Conservation (phyloP, 495 filamentous ascomycete genomes). For the Penicillium mononematosum region DNA sequence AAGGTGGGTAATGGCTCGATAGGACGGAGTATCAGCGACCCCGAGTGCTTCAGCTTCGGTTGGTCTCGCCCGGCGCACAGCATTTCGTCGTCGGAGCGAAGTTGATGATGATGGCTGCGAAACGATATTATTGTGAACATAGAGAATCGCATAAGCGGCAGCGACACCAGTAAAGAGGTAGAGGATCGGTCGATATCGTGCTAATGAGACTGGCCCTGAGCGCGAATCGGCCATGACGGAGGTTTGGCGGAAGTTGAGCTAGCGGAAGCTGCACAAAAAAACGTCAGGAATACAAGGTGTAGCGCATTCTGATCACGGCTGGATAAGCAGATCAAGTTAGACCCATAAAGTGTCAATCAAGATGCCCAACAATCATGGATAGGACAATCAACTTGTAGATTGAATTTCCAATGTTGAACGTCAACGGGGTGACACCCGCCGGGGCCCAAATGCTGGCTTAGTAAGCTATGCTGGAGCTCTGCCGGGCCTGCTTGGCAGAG, state of each 20-base stretch:
- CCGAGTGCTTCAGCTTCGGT: conserved; percentile 27
- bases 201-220: conserved; percentile 37
- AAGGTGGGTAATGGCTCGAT: conserved; percentile 44
- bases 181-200: conserved; percentile 50
- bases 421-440: neutral
- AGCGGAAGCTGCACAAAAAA: conserved; percentile 19
- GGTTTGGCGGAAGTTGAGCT: conserved; percentile 25
- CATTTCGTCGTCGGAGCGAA: conserved; percentile 48
- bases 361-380: neutral
- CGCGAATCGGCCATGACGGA: conserved; percentile 39
- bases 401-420: conserved; percentile 1
- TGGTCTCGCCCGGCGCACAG: conserved; percentile 43
- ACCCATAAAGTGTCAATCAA: neutral
- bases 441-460: neutral
- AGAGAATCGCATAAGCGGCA: conserved; percentile 49
- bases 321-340: neutral
- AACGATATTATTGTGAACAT: conserved; percentile 42
- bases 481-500: too few relatives aligned
- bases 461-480: conserved; percentile 1
- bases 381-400: neutral
- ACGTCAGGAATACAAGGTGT: conserved; percentile 18
- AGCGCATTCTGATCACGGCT: conserved; percentile 11
- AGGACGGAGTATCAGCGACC: conserved; percentile 36
- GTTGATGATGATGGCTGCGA: conserved; percentile 27
- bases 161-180: conserved; percentile 51